phyloP scores from a whole-genome alignment of 2,329 filamentous ascomycete species.

The Colletotrichum sp. region DNA sequence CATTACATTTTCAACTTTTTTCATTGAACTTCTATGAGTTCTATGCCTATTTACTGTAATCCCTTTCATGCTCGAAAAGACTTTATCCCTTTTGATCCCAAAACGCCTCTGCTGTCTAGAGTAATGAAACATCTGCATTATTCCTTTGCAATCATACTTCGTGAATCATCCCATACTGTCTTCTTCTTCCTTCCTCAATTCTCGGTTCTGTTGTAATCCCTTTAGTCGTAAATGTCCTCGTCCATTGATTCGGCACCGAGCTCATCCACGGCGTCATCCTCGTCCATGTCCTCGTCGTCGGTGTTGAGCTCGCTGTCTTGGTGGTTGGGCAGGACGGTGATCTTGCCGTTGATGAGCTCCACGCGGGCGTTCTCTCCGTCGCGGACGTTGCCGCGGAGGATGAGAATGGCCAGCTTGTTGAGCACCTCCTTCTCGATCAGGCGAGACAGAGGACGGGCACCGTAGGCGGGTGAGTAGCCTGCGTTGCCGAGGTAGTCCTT shows the following conservation, averaged over 20 bases:
- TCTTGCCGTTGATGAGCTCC: slow-evolving; percentile 78
- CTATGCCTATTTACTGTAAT: background rate
- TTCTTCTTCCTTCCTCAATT: background rate
- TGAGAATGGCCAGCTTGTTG: slow-evolving; percentile 89
- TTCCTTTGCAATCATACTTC: background rate
- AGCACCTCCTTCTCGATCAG: slow-evolving; percentile 98
- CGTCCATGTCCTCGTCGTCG: slow-evolving; percentile 72
- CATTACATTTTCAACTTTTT: background rate
- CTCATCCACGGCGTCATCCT: slow-evolving; percentile 77
- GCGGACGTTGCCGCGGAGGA: slow-evolving; percentile 81
- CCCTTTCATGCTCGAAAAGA: background rate
- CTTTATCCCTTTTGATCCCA: background rate
- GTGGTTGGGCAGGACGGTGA: slow-evolving; percentile 86
- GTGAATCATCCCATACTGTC: background rate
- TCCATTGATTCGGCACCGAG: slow-evolving; percentile 65
- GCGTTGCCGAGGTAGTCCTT: slow-evolving; percentile 92
- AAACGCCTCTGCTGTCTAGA: slow-evolving; percentile 1
- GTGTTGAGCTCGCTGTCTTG: slow-evolving; percentile 59
- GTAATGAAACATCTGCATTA: background rate
- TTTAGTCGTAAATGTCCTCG: slow-evolving; percentile 56
- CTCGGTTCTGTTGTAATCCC: background rate
- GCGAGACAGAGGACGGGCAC: slow-evolving; percentile 84
- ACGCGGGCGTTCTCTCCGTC: slow-evolving; percentile 87
- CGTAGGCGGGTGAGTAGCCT: slow-evolving; percentile 95
- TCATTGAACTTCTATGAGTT: background rate